Evolutionary conservation across 1,284 basidiomycete species (phyloP).

Genomic region (Boletus sp.): DNA sequence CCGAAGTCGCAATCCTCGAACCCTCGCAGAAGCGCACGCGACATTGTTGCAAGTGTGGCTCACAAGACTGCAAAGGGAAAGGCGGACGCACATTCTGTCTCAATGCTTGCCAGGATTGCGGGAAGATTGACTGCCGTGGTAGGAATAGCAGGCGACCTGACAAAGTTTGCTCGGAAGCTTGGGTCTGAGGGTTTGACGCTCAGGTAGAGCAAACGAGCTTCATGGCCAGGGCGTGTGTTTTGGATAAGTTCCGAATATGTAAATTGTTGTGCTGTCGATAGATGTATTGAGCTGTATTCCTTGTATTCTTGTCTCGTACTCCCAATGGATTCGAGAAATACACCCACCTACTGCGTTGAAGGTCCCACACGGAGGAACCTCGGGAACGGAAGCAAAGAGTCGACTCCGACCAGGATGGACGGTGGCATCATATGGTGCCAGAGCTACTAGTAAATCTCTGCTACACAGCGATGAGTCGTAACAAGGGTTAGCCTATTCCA

Average conservation of each 20-base stretch:
- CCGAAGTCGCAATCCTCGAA: constrained; percentile 35
- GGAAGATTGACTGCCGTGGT: constrained; percentile 65
- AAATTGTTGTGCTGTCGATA: constrained; percentile 11
- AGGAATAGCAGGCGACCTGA: constrained; percentile 71
- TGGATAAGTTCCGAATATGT: constrained; percentile 10
- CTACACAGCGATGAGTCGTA: neutral
- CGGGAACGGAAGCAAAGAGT: neutral
- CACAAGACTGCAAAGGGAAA: constrained; percentile 72
- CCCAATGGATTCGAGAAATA: too few relatives aligned
- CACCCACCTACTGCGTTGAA: too few relatives aligned
- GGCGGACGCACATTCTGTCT: constrained; percentile 65
- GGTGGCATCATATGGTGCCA: neutral
- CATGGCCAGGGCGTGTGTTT: neutral
- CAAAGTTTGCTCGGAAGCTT: constrained; percentile 62
- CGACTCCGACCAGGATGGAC: too few relatives aligned
- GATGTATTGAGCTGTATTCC: constrained; percentile 7
- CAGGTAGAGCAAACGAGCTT: neutral
- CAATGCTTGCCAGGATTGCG: constrained; percentile 71
- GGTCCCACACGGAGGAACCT: neutral
- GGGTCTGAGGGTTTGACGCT: constrained; percentile 32
- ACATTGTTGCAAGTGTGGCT: constrained; percentile 69
- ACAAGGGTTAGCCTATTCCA: neutral
- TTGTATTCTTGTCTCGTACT: too few relatives aligned
- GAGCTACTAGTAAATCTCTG: too few relatives aligned
- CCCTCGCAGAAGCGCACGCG: constrained; percentile 43